Evolutionary conservation across 2,329 filamentous ascomycete genomes (phyloP).

Genomic region (Fusarium nurragi): DNA sequence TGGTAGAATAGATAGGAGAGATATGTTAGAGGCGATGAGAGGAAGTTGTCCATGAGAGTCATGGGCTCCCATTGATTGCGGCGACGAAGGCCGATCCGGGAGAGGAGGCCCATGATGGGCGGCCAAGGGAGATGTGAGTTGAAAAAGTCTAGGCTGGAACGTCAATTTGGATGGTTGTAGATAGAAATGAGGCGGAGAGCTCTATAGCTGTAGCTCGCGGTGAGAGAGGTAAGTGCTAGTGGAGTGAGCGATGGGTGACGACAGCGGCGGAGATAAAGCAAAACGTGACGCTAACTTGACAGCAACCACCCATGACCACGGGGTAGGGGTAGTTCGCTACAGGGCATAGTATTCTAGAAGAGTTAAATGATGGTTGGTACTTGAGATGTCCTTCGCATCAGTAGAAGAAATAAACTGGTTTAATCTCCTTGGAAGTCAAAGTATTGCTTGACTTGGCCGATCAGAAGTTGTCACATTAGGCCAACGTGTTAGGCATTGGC

Average conservation of each 20-base stretch:
- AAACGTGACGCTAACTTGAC: conserved; percentile 28
- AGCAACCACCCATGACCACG: conserved; percentile 4
- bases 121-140: not conserved
- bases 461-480: not conserved
- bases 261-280: conserved; percentile 9
- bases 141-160: not conserved
- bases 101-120: conserved; percentile 56
- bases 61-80: conserved; percentile 58
- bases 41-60: conserved; percentile 68
- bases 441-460: not conserved
- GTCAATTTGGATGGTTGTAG: not conserved
- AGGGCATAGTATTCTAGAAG: not conserved
- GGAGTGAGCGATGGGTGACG: conserved; percentile 21
- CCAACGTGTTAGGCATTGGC: not conserved
- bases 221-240: not conserved
- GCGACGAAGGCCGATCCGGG: conserved; percentile 59
- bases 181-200: not conserved
- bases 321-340: not conserved
- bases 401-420: too few species aligned
- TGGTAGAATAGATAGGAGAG: conserved; percentile 71
- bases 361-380: not conserved
- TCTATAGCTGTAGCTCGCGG: conserved; percentile 5
- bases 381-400: too few species aligned
- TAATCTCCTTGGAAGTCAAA: too few species aligned
- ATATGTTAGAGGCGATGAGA: conserved; percentile 74